These are phyloP conservation scores for Globisporangium iwayamae DNA, from an alignment of 352 stramenopile genomes.

Conservation along the genomic window DNA sequence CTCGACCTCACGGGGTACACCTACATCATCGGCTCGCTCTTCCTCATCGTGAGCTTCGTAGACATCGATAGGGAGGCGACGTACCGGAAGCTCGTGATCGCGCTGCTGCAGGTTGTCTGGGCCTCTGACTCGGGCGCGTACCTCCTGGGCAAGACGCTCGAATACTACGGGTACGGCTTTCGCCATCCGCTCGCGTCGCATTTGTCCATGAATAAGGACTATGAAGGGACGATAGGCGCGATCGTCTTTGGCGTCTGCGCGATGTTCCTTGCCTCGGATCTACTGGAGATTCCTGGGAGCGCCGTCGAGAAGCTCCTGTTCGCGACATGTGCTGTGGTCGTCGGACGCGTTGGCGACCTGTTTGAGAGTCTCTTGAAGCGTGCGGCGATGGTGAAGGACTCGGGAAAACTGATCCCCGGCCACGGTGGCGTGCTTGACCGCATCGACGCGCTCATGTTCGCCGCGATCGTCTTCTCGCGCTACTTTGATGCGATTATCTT, in stretches of 20 bases:
- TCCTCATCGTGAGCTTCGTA: slow-evolving; percentile 57
- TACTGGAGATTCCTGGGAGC: slow-evolving; percentile 44
- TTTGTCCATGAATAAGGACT: slow-evolving; percentile 94
- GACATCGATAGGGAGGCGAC: slow-evolving; percentile 64
- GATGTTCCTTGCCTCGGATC: slow-evolving; percentile 66
- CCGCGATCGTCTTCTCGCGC: slow-evolving; percentile 55
- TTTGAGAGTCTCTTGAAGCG: slow-evolving; percentile 96
- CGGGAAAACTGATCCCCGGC: slow-evolving; percentile 93
- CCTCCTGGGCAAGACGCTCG: slow-evolving; percentile 87
- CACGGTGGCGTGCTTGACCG: slow-evolving; percentile 95
- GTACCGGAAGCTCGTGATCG: slow-evolving; percentile 65
- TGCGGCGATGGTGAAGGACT: slow-evolving; percentile 94
- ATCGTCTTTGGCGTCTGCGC: slow-evolving; percentile 80
- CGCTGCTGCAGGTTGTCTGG: slow-evolving; percentile 71
- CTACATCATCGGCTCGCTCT: slow-evolving; percentile 64
- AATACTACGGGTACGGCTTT: slow-evolving; percentile 83
- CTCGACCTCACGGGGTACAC: slow-evolving; percentile 64
- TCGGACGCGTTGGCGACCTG: slow-evolving; percentile 93
- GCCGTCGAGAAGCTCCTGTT: slow-evolving; percentile 71
- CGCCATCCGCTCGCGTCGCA: slow-evolving; percentile 83
- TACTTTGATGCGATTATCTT: slow-evolving; percentile 48
- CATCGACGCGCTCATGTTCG: slow-evolving; percentile 95
- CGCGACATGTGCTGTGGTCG: slow-evolving; percentile 87
- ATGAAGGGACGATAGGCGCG: slow-evolving; percentile 92
- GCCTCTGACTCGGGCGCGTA: slow-evolving; percentile 92